Evolutionary conservation across 177 flowering plant genomes (phyloP).

Genomic region (Tripterygium wilfordii): DNA sequence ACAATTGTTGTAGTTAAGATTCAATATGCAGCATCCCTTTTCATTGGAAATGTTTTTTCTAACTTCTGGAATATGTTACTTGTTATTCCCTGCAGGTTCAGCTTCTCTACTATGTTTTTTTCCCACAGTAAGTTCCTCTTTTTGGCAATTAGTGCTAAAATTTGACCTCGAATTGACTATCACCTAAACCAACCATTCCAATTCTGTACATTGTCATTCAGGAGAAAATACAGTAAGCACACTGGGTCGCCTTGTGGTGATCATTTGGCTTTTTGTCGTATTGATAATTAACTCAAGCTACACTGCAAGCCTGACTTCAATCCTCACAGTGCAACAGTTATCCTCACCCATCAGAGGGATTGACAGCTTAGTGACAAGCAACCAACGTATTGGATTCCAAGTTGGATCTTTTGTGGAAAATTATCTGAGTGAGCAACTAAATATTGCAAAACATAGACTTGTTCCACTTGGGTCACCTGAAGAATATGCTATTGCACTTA

Average conservation of each 20-base stretch:
- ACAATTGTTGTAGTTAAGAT: too few species aligned
- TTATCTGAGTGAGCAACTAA: conserved; percentile 44
- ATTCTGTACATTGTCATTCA: conserved; percentile 12
- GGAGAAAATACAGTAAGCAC: conserved; percentile 54
- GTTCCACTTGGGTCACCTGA: conserved; percentile 44
- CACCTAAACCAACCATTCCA: too few species aligned
- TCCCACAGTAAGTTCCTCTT: conserved; percentile 44
- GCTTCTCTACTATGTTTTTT: conserved; percentile 57
- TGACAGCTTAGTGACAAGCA: conserved; percentile 35
- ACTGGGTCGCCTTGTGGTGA: conserved; percentile 47
- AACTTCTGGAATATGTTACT: too few species aligned
- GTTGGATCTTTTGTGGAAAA: conserved; percentile 53
- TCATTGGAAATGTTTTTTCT: neutral
- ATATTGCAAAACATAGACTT: conserved; percentile 42
- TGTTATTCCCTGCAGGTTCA: conserved; percentile 43
- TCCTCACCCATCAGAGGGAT: conserved; percentile 48
- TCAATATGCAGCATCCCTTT: too few species aligned
- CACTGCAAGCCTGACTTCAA: conserved; percentile 55
- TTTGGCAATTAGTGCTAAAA: neutral
- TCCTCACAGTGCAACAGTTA: conserved; percentile 51
- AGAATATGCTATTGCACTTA: conserved; percentile 46
- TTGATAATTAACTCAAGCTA: conserved; percentile 51
- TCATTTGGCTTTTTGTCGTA: conserved; percentile 68
- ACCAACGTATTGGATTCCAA: conserved; percentile 40
- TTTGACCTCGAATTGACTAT: too few species aligned